Base-by-base conservation (phyloP, 75 land plant species). In the Azolla pinnata region DNA sequence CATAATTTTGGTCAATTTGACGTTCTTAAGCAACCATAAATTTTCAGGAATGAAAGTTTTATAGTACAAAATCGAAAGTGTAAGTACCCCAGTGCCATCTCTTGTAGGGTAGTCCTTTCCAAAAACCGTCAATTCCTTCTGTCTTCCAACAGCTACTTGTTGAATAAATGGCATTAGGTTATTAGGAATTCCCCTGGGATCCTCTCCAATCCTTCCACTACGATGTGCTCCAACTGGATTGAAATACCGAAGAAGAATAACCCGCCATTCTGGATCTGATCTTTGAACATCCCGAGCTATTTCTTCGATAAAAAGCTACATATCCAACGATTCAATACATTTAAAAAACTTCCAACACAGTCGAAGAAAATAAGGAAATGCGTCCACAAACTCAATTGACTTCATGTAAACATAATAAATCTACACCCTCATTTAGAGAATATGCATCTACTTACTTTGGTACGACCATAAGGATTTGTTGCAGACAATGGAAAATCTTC, bases 161-260 rank as follows among this genome's bases (percentile, higher is more conserved):
- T 85, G 90, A 7, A 89, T 78, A 69, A 80, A 83, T 25, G 96
- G 96, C 96, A 89, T 89, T 14, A 89, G 80, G 66, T 89, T 89
- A 75, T 89, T 89, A 55, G 96, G 96, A 44, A 81, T 74, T 23
- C 96, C 96, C 35, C 67, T 71, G 12, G 96, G 96, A 66, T 89
- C 96, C 52, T 89, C 96, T 59, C 96, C 96, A 55, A 89, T 86
- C 29, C 40, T 17, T 29, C 90, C 96, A 76, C 90, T 89, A 12
- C 77, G 78, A 60, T 89, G 96, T 24, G 90, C 86, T 63, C 90
- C 96, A 51, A 85, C 83, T 31, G 96, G 96, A 54, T 86, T 89
- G 66, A 89, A 83, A 35, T 86, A 86, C 51, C 96, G 64, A 12
- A 89, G 67, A 55, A 89, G 58, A 26, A 89, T 75, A 4, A 86